Evolutionary conservation across 208 protist species (phyloP).

Genomic region (Leptomonas seymouri): DNA sequence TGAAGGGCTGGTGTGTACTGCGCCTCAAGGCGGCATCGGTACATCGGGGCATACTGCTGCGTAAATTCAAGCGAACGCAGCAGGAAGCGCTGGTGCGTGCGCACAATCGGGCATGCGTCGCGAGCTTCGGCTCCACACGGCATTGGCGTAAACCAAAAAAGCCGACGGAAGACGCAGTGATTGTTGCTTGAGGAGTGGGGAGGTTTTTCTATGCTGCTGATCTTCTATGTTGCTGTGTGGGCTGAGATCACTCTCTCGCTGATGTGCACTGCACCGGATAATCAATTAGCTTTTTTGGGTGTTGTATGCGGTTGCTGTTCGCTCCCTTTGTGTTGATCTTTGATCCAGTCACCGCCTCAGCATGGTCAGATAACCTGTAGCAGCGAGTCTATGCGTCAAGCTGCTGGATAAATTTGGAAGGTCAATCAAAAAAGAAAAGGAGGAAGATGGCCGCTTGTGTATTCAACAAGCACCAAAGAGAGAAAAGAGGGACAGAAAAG

Average conservation of each 20-base stretch:
- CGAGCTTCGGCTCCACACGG: conserved; percentile 38
- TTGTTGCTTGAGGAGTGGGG: too few species aligned
- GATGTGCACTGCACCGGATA: not conserved
- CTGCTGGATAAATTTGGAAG: too few species aligned
- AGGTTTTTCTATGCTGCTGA: conserved; percentile 3
- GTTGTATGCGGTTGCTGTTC: not conserved
- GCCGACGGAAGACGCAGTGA: not conserved
- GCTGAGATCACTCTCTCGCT: not conserved
- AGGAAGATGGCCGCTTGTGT: too few species aligned
- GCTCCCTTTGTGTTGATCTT: too few species aligned
- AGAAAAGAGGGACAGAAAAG: too few species aligned
- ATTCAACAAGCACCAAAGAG: too few species aligned
- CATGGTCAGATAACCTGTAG: too few species aligned
- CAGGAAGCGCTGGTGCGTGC: conserved; percentile 85
- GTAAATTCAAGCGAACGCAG: conserved; percentile 73
- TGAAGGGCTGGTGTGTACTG: conserved; percentile 45
- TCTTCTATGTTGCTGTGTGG: conserved; percentile 2
- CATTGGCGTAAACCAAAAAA: conserved; percentile 8
- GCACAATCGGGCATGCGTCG: conserved; percentile 56
- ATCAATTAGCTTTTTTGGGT: not conserved
- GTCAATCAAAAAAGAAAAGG: too few species aligned
- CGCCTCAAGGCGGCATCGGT: conserved; percentile 64
- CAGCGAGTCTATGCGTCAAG: too few species aligned
- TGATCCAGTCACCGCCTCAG: too few species aligned
- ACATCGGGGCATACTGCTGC: conserved; percentile 89